Percentiles rank a stretch among this genome's conserved stretches.
These are phyloP conservation scores for Colletotrichum camelliae DNA, from an alignment of 2,329 filamentous ascomycete genomes.

Conservation along the genomic window DNA sequence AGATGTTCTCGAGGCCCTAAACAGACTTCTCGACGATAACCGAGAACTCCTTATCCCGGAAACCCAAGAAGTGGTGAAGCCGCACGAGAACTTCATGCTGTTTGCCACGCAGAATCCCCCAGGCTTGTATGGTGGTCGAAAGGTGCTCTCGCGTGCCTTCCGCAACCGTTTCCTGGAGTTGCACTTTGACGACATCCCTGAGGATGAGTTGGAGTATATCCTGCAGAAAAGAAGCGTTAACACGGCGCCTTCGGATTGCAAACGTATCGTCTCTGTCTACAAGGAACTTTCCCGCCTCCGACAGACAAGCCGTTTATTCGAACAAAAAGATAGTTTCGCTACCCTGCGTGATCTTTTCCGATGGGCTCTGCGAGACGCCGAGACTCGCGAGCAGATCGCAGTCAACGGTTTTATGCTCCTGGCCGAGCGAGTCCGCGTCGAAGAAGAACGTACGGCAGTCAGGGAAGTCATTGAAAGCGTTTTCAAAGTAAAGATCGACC, in stretches of 20 bases:
- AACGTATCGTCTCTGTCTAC: slow-evolving; percentile 91
- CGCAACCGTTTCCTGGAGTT: slow-evolving; percentile 96
- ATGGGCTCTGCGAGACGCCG: slow-evolving; percentile 87
- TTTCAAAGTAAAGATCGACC: slow-evolving; percentile 85
- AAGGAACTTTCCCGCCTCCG: slow-evolving; percentile 88
- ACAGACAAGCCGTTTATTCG: slow-evolving; percentile 90
- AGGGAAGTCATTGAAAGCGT: slow-evolving; percentile 88
- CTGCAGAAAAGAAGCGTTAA: slow-evolving; percentile 85
- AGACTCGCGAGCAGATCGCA: slow-evolving; percentile 87
- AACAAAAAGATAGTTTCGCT: slow-evolving; percentile 96
- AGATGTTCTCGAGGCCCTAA: slow-evolving; percentile 94
- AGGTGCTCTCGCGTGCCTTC: slow-evolving; percentile 91
- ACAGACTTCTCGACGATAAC: slow-evolving; percentile 95
- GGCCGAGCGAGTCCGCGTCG: slow-evolving; percentile 91
- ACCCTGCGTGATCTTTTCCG: slow-evolving; percentile 94
- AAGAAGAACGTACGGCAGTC: slow-evolving; percentile 83
- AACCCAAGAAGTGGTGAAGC: slow-evolving; percentile 91
- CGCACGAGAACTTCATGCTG: slow-evolving; percentile 94
- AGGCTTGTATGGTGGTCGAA: slow-evolving; percentile 92
- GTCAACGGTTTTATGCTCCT: slow-evolving; percentile 95
- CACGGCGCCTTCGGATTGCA: slow-evolving; percentile 89
- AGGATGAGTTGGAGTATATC: slow-evolving; percentile 91
- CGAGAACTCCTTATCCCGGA: slow-evolving; percentile 94
- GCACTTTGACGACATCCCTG: slow-evolving; percentile 97
- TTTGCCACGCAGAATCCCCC: slow-evolving; percentile 98